Conservation (phyloP, 208 protist species). For the Leptomonas seymouri region DNA sequence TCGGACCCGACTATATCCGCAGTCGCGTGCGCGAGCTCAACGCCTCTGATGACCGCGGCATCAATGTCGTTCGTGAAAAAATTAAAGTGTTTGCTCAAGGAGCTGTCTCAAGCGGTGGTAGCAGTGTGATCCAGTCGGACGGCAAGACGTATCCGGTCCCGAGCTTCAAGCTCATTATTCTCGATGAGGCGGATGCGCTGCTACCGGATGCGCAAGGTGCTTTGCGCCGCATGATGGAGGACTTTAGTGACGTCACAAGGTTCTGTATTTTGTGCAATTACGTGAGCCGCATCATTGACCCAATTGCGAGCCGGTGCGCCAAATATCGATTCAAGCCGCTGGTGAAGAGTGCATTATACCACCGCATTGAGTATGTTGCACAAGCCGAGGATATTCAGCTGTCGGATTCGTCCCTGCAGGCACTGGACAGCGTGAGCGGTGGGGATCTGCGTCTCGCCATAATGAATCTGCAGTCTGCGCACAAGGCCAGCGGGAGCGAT, state of each 20-base stretch:
- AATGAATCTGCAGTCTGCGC: constrained; percentile 95
- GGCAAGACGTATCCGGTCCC: constrained; percentile 89
- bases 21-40: constrained; percentile 99
- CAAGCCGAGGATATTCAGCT: constrained; percentile 85
- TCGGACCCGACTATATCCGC: constrained; percentile 92
- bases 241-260: constrained; percentile 97
- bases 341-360: constrained; percentile 72
- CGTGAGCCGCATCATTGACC: constrained; percentile 98
- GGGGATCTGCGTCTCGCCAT: constrained; percentile 98
- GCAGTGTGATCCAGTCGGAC: constrained; percentile 73
- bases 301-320: constrained; percentile 98
- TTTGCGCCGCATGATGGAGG: constrained; percentile 98
- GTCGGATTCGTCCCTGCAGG: constrained; percentile 59
- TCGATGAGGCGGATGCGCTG: constrained; percentile 99
- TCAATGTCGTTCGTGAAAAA: constrained; percentile 98
- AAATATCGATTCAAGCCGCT: constrained; percentile 99
- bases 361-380: constrained; percentile 90
- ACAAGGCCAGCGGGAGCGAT: constrained; percentile 78
- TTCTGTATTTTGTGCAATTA: constrained; percentile 99
- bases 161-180: constrained; percentile 99
- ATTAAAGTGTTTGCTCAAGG: constrained; percentile 98
- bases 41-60: constrained; percentile 99
- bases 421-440: constrained; percentile 85
- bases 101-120: constrained; percentile 66
- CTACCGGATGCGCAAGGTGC: constrained; percentile 98